Percentiles rank a stretch among this genome's conserved stretches.
Conservation (phyloP, 176 grass and related monocot genomes). For the Carex pumila region DNA sequence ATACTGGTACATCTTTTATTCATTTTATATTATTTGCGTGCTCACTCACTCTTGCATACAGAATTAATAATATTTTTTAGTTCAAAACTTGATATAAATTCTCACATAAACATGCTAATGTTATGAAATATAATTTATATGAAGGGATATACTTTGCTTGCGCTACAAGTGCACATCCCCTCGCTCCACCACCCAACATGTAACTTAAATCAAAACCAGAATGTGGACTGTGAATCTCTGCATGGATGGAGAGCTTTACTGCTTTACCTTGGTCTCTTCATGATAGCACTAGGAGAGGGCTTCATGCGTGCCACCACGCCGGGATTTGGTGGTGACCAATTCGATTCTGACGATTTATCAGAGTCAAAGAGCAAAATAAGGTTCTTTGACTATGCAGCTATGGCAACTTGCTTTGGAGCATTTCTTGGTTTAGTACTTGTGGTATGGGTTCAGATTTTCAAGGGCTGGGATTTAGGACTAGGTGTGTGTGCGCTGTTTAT, state of each 20-base stretch:
- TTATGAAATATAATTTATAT: not conserved
- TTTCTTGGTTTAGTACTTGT: slow-evolving; percentile 27
- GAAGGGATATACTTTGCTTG: slow-evolving; percentile 38
- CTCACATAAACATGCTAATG: not conserved
- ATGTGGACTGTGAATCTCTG: not conserved
- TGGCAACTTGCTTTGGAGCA: slow-evolving; percentile 22
- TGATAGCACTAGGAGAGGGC: slow-evolving; percentile 28
- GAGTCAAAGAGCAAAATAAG: slow-evolving; percentile 9
- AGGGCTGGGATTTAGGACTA: slow-evolving; percentile 35
- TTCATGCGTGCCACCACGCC: slow-evolving; percentile 24
- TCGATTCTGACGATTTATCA: slow-evolving; percentile 21
- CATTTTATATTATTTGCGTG: not conserved
- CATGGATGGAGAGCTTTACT: slow-evolving; percentile 20
- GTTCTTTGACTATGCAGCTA: slow-evolving; percentile 31
- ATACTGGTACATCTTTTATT: not conserved
- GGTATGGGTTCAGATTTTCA: slow-evolving; percentile 28
- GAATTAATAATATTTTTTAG: not conserved
- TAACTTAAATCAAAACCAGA: not conserved
- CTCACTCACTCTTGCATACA: not conserved
- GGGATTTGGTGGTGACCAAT: slow-evolving; percentile 32
- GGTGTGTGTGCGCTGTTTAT: slow-evolving; percentile 6
- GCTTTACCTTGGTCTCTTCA: slow-evolving; percentile 24
- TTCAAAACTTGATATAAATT: no score
- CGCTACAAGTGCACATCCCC: slow-evolving; percentile 34
- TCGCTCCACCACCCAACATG: slow-evolving; percentile 16